Base-by-base conservation (phyloP, 2,329 filamentous ascomycete species). In the Daldinia sp. region DNA sequence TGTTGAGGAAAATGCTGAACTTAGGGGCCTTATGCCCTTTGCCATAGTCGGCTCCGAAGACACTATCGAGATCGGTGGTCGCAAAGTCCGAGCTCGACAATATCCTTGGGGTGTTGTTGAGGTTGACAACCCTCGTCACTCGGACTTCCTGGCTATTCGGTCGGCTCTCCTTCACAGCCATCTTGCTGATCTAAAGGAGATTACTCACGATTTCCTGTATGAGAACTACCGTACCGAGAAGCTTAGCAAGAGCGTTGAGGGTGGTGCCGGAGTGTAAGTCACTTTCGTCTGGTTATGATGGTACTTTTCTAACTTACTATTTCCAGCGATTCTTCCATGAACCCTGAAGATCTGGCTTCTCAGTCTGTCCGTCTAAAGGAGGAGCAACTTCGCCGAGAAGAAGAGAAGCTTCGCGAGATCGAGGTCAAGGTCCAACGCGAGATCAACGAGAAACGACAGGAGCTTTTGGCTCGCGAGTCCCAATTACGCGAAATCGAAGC, bases 201-300 rank as follows among this genome's bases (percentile, higher is more conserved):
- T 99, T 77, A 99, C 95, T 53, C 95, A 99, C 80, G 95, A 99
- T 81, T 99, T 99, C 90, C 84, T 99, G 69, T 99, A 99, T 83
- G 95, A 99, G 80, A 99, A 99, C 83, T 99, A 99, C 87, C 93
- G 95, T 93, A 99, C 95, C 76, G 95, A 99, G 91, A 98, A 98
- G 85, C 91, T 99, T 74, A 96, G 92, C 85, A 99, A 98, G 92
- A 97, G 93, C 78, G 95, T 99, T 72, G 94, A 97, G 77, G 92
- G 92, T 78, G 91, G 92, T 81, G 86, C 88, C 80, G 87, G 88
- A 87, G 88, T 88, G 93, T 97, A 91, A 73, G 93, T 93, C 63
- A 65, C 59, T 52, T 41, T n/a, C 45, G 48, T 10, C 29, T 25
- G 8, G 9, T n/a, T 35, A 34, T 34, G n/a, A 13, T 52, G 41